A percentile compares a stretch with the other conserved stretches of the same genome.
phyloP scores from a whole-genome alignment of 768 basidiomycete genomes.

The Suillus hirtellus region DNA sequence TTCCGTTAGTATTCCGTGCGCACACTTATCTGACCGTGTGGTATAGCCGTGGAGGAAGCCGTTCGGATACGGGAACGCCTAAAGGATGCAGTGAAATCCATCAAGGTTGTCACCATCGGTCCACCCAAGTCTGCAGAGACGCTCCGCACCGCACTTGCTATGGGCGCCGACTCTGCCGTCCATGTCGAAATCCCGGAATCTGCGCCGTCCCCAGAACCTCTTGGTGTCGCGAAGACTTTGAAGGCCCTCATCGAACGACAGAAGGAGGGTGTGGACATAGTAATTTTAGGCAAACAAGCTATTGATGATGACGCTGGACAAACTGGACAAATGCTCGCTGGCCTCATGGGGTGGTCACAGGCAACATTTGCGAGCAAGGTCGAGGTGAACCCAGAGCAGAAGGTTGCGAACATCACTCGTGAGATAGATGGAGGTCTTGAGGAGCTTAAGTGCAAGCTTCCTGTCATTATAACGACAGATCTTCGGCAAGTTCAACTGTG shows the following conservation, averaged over 20 bases:
- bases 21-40: background rate
- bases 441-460: slow-evolving; percentile 76
- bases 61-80: slow-evolving; percentile 87
- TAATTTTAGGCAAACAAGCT: slow-evolving; percentile 97
- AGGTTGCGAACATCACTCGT: slow-evolving; percentile 69
- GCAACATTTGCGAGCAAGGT: slow-evolving; percentile 94
- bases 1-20: background rate
- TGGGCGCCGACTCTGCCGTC: slow-evolving; percentile 93
- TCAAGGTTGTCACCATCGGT: slow-evolving; percentile 93
- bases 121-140: slow-evolving; percentile 88
- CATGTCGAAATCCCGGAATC: slow-evolving; percentile 85
- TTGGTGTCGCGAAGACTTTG: slow-evolving; percentile 87
- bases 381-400: slow-evolving; percentile 62
- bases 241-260: slow-evolving; percentile 70
- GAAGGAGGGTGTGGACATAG: slow-evolving; percentile 68
- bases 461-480: slow-evolving; percentile 90
- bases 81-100: slow-evolving; percentile 76
- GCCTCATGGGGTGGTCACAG: slow-evolving; percentile 88
- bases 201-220: slow-evolving; percentile 79
- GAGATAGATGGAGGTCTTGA: slow-evolving; percentile 96
- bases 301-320: slow-evolving; percentile 97
- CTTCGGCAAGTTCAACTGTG: slow-evolving; percentile 60
- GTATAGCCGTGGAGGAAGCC: slow-evolving; percentile 92
- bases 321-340: slow-evolving; percentile 97
- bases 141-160: slow-evolving; percentile 93